Evolutionary conservation across 768 basidiomycete species (phyloP), one percentile per base, ranked within the genome.

Genomic region (Serendipita indica): DNA sequence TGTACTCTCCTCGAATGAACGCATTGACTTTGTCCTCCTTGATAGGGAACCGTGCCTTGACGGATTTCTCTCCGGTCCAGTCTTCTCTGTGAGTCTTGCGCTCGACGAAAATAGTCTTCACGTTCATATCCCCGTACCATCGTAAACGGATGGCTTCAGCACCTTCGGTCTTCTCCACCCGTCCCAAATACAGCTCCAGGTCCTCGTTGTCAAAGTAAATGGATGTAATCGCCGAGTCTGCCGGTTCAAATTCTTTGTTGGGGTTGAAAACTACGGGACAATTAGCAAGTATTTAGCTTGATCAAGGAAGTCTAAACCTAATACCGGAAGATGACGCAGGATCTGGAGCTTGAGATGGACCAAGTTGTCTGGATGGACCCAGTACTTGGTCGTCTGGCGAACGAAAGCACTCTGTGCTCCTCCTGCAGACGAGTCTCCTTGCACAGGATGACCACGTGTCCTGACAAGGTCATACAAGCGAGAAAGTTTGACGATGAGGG

Each of bases 321-420:
- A 75, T 1, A 99, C 96, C 25, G 96, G 96, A 3, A 99, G 74
- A 68, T 98, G 82, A 63, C 86, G 79, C 64, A 99, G 72, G 66
- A 99, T 91, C 14, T 91, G 89, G 45, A 99, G 71, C 71, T 99
- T 98, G 58, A 97, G 77, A 13, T 89, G 84, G 25, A 97, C 85
- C 35, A 96, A 79, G 67, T 98, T 97, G 69, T 98, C 94, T 1
- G 86, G 86, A 69, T 98, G 94, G 2, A 94, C 94, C 96, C 96
- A 99, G 67, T 99, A 99, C 69, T 99, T 99, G 10, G 96, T 98
- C 33, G 96, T 99, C 71, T 96, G 92, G 37, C 96, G 73, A n/a
- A 97, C 89, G 66, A 99, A 99, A 1, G 94, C 96, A 64, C 88
- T 96, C 73, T 99, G 96, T 63, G 72, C 86, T 1, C 94, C 93